A percentile compares a stretch with the other conserved stretches of the same genome.
Evolutionary conservation across 805 yeast species (phyloP).

Genomic region (Yamadazyma philogaea): DNA sequence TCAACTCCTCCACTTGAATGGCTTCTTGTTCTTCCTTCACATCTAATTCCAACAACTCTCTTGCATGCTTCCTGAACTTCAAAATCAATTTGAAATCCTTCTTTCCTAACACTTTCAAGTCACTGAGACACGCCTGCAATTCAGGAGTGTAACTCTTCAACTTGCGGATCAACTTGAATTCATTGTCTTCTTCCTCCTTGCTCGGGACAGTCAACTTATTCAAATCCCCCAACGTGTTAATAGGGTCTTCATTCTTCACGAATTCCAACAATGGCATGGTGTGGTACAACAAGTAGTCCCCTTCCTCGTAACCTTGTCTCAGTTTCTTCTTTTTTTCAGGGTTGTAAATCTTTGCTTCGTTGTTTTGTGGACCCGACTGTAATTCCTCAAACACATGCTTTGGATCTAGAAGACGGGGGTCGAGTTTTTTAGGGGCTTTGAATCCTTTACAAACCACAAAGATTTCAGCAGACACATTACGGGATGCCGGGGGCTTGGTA

Average conservation of each 20-base stretch:
- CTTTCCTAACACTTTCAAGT: conserved; percentile 89
- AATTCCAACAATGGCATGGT: conserved; percentile 75
- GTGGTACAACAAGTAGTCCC: conserved; percentile 72
- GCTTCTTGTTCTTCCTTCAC: conserved; percentile 48
- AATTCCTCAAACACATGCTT: conserved; percentile 93
- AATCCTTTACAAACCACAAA: conserved; percentile 95
- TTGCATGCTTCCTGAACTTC: conserved; percentile 85
- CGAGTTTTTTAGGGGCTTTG: conserved; percentile 93
- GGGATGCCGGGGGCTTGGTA: conserved; percentile 97
- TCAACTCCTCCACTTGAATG: conserved; percentile 67
- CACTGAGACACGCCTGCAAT: conserved; percentile 78
- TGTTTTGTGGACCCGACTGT: conserved; percentile 62
- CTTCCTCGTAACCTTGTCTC: conserved; percentile 97
- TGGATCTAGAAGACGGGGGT: conserved; percentile 89
- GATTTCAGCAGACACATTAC: conserved; percentile 98
- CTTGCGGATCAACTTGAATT: conserved; percentile 64
- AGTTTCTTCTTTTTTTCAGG: conserved; percentile 89
- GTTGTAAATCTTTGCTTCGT: conserved; percentile 89
- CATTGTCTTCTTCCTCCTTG: conserved; percentile 49
- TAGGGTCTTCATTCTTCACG: conserved; percentile 77
- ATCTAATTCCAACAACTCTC: conserved; percentile 70
- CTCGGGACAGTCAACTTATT: conserved; percentile 62
- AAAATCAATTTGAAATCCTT: conserved; percentile 85
- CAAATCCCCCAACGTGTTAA: conserved; percentile 72
- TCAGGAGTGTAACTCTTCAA: conserved; percentile 78